Evolutionary conservation across 345 rosid genomes (phyloP), one percentile per base, ranked within the genome.

Genomic region (Raphanus sativus): DNA sequence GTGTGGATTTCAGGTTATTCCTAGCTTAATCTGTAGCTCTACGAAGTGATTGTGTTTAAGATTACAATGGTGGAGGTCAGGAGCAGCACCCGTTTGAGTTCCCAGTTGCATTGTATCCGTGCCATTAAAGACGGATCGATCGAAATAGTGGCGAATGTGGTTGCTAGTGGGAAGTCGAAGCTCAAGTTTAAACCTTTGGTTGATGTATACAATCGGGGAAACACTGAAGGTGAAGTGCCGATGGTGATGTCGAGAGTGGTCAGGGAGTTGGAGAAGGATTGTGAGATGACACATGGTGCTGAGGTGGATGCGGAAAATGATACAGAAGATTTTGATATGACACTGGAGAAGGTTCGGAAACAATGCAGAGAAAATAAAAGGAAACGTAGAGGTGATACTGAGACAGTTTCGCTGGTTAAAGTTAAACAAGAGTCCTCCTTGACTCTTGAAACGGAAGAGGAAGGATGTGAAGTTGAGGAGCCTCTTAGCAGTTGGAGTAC

Each of bases 361-460:
- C 83, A 82, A 52, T 88, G 86, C 81, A 85, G 77, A 81, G 73
- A 30, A 68, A 88, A 84, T 77, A 94, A 90, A 81, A 84, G 96
- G 82, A 90, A 88, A 54, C 56, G 4, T 61, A 1, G 8, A 11
- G 78, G 42, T 68, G 67, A 59, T 77, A 7, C 63, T 62, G 86
- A 61, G 69, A 48, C 48, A 0, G 33, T 11, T 61, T 67, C 75
- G 3, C 15, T 11, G n/a, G 71, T 55, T 40, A 65, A 80, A 69
- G 79, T 62, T 40, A 78, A 81, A 65, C 63, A 71, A 24, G 86
- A 81, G 28, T 26, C 16, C 12, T 16, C 59, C 11, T 36, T 36
- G 40, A 21, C 73, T 74, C 73, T 69, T 16, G 69, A 54, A 34
- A 58, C 36, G 6, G 55, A 75, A 71, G 79, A 77, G 56, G 88